A percentile compares a stretch with the other conserved stretches of the same genome.
phyloP scores from a whole-genome alignment of 208 protist genomes.

The Porcisia hertigi region DNA sequence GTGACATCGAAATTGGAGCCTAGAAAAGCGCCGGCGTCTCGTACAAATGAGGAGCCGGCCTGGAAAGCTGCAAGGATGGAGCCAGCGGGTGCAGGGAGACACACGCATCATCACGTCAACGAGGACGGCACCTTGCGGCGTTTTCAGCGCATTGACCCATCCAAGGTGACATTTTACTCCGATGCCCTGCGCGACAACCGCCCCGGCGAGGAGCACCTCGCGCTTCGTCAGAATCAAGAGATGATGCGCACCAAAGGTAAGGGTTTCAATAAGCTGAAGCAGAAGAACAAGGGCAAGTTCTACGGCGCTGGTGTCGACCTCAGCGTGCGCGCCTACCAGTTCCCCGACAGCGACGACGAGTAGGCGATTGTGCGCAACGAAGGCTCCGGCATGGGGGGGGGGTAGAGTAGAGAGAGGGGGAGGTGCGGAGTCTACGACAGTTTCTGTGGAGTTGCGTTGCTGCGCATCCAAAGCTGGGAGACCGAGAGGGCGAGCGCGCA shows the following conservation, averaged over 20 bases:
- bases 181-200: constrained; percentile 70
- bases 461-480: background rate
- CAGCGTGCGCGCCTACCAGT: constrained; percentile 76
- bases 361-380: constrained; percentile 13
- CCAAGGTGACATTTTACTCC: constrained; percentile 59
- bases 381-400: background rate
- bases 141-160: constrained; percentile 82
- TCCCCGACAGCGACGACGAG: constrained; percentile 85
- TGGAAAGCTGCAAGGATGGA: constrained; percentile 26
- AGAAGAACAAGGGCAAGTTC: constrained; percentile 91
- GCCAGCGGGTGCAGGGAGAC: constrained; percentile 1
- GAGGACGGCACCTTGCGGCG: constrained; percentile 51
- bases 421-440: background rate
- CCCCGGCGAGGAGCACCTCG: constrained; percentile 65
- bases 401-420: background rate
- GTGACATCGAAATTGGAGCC: constrained; percentile 36
- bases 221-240: constrained; percentile 82
- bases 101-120: constrained; percentile 38
- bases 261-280: constrained; percentile 89
- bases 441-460: background rate
- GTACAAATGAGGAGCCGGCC: constrained; percentile 26
- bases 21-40: constrained; percentile 14
- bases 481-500: background rate
- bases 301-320: constrained; percentile 80
- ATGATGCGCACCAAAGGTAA: constrained; percentile 90